Percentiles rank a stretch among this genome's conserved stretches.
These are phyloP conservation scores for Neltuma alba DNA, from an alignment of 306 rosid genomes.

Conservation along the genomic window DNA sequence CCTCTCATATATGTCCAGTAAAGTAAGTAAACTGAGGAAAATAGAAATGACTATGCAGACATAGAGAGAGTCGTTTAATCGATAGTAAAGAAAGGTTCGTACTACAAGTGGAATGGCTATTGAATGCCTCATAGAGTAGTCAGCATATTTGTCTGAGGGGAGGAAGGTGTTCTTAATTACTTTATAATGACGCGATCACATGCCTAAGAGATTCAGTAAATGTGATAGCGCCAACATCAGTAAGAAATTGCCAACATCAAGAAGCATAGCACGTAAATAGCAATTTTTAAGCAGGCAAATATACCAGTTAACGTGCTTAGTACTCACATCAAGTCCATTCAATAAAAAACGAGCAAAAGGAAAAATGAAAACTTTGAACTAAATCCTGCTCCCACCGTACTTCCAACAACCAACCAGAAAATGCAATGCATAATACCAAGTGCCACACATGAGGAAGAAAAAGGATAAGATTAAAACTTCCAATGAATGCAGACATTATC, in stretches of 20 bases:
- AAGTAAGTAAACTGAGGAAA: neutral
- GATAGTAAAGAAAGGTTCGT: neutral
- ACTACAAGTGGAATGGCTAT: neutral
- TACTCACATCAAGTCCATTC: neutral
- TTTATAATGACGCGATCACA: neutral
- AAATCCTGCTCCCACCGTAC: neutral
- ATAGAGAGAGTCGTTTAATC: neutral
- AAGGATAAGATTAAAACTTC: neutral
- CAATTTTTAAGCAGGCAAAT: neutral
- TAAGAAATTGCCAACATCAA: neutral
- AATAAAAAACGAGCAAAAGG: neutral
- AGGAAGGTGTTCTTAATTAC: neutral
- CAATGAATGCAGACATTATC: neutral
- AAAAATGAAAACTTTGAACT: neutral
- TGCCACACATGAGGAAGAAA: neutral
- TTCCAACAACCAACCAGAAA: neutral
- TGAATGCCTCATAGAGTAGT: neutral
- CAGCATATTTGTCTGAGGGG: neutral
- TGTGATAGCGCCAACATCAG: neutral
- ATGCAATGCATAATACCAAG: neutral
- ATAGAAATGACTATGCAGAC: neutral
- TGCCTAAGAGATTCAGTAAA: slow-evolving; percentile 9
- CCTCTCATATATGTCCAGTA: neutral
- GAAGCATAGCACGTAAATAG: neutral
- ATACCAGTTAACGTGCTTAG: neutral